phyloP scores from a whole-genome alignment of 225 moss, liverwort and hornwort species.

The Ulota crispa region DNA sequence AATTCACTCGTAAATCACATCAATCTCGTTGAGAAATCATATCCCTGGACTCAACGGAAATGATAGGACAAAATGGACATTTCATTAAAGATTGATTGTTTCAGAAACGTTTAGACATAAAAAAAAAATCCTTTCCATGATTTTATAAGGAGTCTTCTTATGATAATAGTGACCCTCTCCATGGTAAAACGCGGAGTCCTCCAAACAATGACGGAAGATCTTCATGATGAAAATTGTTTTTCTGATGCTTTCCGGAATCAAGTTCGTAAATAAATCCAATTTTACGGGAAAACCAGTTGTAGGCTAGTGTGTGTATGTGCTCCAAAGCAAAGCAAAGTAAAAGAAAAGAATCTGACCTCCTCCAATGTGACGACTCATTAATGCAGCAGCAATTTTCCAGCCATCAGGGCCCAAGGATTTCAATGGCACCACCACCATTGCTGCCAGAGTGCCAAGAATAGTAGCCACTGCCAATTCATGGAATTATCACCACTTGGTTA shows the following conservation, averaged over 20 bases:
- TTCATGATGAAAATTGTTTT: not conserved
- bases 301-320: not conserved
- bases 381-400: conserved; percentile 99
- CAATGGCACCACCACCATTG: conserved; percentile 77
- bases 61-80: no score
- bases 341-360: conserved; percentile 59
- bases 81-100: not conserved
- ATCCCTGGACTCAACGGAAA: not conserved
- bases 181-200: not conserved
- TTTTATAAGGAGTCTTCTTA: not conserved
- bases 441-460: conserved; percentile 80
- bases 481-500: conserved; percentile 50
- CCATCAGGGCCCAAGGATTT: conserved; percentile 85
- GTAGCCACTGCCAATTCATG: conserved; percentile 86
- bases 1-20: not conserved
- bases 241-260: no score
- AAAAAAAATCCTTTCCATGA: not conserved
- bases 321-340: not conserved
- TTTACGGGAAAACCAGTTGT: not conserved
- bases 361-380: conserved; percentile 96
- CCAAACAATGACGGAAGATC: not conserved
- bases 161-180: not conserved
- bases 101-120: not conserved
- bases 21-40: conserved; percentile 1
- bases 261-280: not conserved